phyloP scores from a whole-genome alignment of 768 basidiomycete species.

The Boletus bicolor region DNA sequence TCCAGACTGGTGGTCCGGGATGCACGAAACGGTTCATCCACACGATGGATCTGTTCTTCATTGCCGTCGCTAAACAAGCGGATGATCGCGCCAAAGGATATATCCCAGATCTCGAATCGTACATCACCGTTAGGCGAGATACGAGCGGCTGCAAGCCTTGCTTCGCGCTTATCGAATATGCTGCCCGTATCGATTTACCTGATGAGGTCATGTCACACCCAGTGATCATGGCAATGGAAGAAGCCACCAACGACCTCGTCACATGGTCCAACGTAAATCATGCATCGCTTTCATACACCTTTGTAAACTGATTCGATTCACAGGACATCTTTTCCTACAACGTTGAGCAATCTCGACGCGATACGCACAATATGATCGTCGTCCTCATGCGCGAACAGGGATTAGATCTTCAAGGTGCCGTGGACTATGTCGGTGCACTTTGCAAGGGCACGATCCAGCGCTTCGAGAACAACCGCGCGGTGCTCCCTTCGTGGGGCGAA shows the following conservation, averaged over 20 bases:
- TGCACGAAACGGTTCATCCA: conserved; percentile 41
- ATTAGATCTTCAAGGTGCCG: conserved; percentile 55
- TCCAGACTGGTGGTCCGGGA: conserved; percentile 37
- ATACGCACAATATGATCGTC: conserved; percentile 71
- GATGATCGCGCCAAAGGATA: conserved; percentile 37
- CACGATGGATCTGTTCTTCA: conserved; percentile 41
- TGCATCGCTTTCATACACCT: background rate
- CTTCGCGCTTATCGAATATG: conserved; percentile 55
- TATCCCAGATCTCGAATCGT: conserved; percentile 49
- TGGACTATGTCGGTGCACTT: conserved; percentile 62
- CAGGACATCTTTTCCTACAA: conserved; percentile 79
- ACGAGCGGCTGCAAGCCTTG: conserved; percentile 52
- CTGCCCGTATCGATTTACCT: conserved; percentile 47
- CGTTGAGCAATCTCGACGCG: conserved; percentile 65
- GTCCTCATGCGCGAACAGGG: conserved; percentile 63
- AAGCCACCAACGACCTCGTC: conserved; percentile 50
- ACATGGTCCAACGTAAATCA: conserved; percentile 43
- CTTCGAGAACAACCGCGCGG: conserved; percentile 45
- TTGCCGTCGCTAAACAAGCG: conserved; percentile 43
- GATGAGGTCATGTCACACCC: conserved; percentile 54
- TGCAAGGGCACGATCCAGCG: conserved; percentile 54
- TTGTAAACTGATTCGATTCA: background rate
- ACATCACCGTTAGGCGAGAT: conserved; percentile 50
- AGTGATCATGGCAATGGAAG: conserved; percentile 41
- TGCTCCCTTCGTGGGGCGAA: conserved; percentile 60